phyloP scores from a whole-genome alignment of 1,139 yeast genomes.

The Blastobotrys petasosporus region DNA sequence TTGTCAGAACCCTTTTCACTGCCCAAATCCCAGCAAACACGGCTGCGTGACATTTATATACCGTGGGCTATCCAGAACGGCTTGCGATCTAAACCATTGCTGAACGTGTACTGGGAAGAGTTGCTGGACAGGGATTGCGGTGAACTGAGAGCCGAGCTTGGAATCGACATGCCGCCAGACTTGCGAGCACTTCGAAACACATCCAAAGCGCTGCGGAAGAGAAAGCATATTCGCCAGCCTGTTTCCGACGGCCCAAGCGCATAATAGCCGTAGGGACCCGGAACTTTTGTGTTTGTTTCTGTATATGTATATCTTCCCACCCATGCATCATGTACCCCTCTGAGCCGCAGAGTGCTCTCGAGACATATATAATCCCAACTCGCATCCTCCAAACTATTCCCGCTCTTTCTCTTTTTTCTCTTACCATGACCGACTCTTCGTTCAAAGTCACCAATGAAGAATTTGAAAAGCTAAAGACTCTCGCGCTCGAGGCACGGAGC shows the following conservation, averaged over 20 bases:
- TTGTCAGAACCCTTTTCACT: conserved; percentile 77
- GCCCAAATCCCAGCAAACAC: conserved; percentile 47
- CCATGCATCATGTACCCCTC: not conserved
- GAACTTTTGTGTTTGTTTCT: no score
- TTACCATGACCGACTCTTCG: not conserved
- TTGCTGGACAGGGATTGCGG: conserved; percentile 64
- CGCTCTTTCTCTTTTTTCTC: not conserved
- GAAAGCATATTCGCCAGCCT: no score
- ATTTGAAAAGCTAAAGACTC: conserved; percentile 12
- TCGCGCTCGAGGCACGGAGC: conserved; percentile 24
- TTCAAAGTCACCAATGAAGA: conserved; percentile 10
- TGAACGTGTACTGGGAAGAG: conserved; percentile 93
- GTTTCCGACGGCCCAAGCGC: no score
- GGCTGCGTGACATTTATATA: conserved; percentile 52
- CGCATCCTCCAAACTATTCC: not conserved
- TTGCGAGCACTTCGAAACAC: conserved; percentile 53
- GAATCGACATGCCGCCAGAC: conserved; percentile 74
- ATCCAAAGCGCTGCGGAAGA: no score
- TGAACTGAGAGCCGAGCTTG: conserved; percentile 63
- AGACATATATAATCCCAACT: not conserved
- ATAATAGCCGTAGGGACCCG: no score
- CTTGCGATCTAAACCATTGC: conserved; percentile 62
- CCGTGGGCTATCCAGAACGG: conserved; percentile 90
- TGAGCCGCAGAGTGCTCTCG: not conserved
- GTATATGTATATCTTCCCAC: not conserved